Evolutionary conservation across 495 filamentous ascomycete genomes (phyloP).

Genomic region (Neurospora sp.): DNA sequence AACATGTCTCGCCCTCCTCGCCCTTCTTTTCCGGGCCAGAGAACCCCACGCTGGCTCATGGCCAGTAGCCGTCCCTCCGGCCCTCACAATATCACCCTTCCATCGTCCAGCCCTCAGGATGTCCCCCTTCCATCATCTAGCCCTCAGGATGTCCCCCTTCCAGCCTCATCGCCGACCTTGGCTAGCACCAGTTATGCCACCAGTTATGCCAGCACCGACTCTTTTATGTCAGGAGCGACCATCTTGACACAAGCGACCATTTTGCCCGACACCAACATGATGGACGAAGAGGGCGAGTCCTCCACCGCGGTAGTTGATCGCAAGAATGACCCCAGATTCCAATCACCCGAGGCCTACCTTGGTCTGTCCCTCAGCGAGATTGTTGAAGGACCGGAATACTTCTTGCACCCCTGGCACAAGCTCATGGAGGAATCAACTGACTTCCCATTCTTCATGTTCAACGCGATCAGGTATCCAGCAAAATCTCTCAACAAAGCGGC

Average conservation of each 20-base stretch:
- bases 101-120: background rate
- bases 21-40: background rate
- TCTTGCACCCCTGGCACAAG: background rate
- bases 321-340: background rate
- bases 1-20: background rate
- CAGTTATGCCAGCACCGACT: background rate
- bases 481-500: background rate
- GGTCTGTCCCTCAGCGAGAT: background rate
- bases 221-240: background rate
- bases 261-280: background rate
- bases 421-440: background rate
- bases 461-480: background rate
- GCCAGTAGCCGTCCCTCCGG: background rate
- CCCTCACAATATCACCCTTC: background rate
- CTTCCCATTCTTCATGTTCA: background rate
- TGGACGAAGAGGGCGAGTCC: background rate
- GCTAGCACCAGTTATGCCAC: background rate
- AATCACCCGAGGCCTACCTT: background rate
- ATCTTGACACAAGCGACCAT: background rate
- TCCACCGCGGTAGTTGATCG: background rate
- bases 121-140: background rate
- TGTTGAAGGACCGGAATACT: background rate
- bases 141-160: background rate
- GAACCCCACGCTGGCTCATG: background rate
- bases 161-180: background rate